Base-by-base conservation (phyloP, 352 stramenopile species). In the Pythium myriotylum region DNA sequence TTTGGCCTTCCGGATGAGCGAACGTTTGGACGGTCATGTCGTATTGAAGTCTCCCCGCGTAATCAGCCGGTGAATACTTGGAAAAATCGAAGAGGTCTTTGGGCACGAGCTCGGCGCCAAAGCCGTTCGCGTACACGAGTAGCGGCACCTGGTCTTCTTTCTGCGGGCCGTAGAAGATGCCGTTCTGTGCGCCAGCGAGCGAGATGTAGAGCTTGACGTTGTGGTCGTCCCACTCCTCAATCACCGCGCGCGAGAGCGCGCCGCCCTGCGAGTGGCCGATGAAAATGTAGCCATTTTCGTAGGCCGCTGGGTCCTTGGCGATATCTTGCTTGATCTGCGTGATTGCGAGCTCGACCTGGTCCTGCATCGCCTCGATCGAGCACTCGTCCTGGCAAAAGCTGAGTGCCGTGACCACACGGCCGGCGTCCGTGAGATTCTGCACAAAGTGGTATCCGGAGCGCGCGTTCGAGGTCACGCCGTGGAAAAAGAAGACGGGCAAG, bases 181-280 rank as follows among this genome's bases (percentile, higher is more conserved):
- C 74, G 57, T 84, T 84, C 52, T 86, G 77, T 4, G 73, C 67
- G 4, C 77, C 74, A 0, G 74, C 76, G 20, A 86, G 64, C 61
- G 68, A 79, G 45, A 86, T 72, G 29, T 81, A 63, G 29, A 62
- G 58, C 41, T 72, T 59, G 35, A 83, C 72, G 9, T 74, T 72
- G 63, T 86, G 76, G 52, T 81, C 76, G 49, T 86, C 64, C 74
- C 81, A 81, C 48, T 80, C 68, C 47, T 86, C 76, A 14, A 83
- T 62, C 12, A 86, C 74, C 4, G 73, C 70, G 14, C 74, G 77
- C 4, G 70, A 65, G 14, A 84, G 37, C 0, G 63, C 51, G 0
- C 74, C 77, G 7, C 74, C 77, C 17, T 84, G 74, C 5, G 74
- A 86, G 40, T 86, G 72, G 4, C 69, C 72, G 10, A 86, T 71